Evolutionary conservation across 208 protist genomes (phyloP), one percentile per base, ranked within the genome.

Genomic region (Trypanosoma platydactyli): DNA sequence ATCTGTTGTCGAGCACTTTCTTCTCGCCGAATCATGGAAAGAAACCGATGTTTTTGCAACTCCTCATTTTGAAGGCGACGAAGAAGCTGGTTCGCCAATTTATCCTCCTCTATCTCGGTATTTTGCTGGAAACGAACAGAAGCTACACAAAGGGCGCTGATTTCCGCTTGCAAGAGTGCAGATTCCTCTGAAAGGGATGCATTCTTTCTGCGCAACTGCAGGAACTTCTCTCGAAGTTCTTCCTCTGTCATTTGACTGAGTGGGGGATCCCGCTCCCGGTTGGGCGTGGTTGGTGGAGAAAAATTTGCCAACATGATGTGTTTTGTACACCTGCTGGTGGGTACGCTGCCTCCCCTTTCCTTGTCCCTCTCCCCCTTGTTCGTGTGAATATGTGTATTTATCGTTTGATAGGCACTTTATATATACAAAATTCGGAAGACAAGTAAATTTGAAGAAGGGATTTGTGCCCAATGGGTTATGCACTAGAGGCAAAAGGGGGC

Each of bases 101-200:
- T 72, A 46, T 95, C 89, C 62, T 95, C 89, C 62, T 91, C 82
- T 51, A 91, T 73, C 69, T 95, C 86, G 16, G 86, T 77, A 30
- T 58, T 79, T 42, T 87, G 82, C 68, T 88, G 81, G 30, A 86
- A 71, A 5, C 77, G 73, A 24, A 92, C 84, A 12, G 86, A 85
- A 68, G 91, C 75, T 73, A 83, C 83, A 25, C 81, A 81, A 62
- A 92, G 78, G 25, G 61, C 55, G 60, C 86, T 77, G 25, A 89
- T 88, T 29, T 83, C 75, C 25, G 53, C n/a, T 22, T 80, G 68
- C 3, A 92, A 53, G 25, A 55, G 44, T 4, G 59, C 57, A 44
- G 76, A 76, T 70, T 91, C 84, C 9, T 80, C 58, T 16, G 45
- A 46, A 5, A 91, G 67, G 1, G 58, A 62, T 44, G 72, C 76